Evolutionary conservation across 73 alveolate genomes (phyloP).

Genomic region (Symbiodinium natans): DNA sequence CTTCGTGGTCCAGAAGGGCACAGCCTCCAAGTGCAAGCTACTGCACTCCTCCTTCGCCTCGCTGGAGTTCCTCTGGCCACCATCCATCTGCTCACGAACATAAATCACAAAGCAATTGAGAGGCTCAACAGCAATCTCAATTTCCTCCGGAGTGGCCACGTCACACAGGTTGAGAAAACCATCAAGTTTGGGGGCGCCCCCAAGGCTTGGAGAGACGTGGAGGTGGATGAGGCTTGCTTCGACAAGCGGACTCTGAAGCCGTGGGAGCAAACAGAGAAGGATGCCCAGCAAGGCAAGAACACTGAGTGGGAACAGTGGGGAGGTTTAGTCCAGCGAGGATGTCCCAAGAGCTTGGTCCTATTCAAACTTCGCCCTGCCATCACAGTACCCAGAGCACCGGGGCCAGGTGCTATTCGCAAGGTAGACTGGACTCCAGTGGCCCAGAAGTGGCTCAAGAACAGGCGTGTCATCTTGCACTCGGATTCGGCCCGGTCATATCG

Average conservation of each 20-base stretch:
- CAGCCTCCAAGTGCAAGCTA: no score
- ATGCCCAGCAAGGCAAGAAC: neutral
- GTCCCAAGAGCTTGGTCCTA: neutral
- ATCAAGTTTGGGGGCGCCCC: neutral
- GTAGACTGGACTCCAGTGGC: no score
- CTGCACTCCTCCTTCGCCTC: no score
- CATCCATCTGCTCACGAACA: neutral
- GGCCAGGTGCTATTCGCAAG: no score
- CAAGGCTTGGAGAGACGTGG: neutral
- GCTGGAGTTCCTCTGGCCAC: neutral
- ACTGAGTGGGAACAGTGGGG: conserved; percentile 21
- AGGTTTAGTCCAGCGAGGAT: conserved; percentile 20
- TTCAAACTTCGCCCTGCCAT: no score
- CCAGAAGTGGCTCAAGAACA: no score
- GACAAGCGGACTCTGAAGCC: neutral
- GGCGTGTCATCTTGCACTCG: no score
- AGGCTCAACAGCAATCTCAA: neutral
- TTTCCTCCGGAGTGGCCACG: no score
- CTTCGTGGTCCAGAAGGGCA: no score
- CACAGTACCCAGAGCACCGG: no score
- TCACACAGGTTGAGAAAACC: neutral
- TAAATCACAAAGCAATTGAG: conserved; percentile 33
- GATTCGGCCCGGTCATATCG: no score
- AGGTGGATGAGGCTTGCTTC: no score
- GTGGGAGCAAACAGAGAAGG: neutral